Conservation (phyloP, 371 early-diverging fungal genomes). For the Lichtheimia ornata region DNA sequence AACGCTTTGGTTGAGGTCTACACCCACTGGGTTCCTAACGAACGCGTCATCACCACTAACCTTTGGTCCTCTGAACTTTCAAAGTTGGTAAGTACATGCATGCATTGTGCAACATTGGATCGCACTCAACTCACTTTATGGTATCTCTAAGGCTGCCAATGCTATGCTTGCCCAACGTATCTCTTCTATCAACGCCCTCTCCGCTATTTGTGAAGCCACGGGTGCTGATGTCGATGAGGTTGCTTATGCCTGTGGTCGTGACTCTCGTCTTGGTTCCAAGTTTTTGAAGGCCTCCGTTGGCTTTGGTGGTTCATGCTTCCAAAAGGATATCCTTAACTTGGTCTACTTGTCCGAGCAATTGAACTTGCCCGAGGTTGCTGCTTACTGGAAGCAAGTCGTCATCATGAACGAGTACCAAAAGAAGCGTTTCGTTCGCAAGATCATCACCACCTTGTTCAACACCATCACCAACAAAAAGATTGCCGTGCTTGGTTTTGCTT, state of each 20-base stretch:
- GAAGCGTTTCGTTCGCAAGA: constrained; percentile 78
- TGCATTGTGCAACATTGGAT: too few species aligned
- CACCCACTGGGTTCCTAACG: constrained; percentile 81
- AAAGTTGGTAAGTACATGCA: constrained; percentile 68
- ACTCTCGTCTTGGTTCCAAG: constrained; percentile 88
- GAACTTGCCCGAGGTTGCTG: constrained; percentile 89
- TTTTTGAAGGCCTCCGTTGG: constrained; percentile 93
- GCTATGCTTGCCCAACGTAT: constrained; percentile 96
- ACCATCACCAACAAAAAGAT: constrained; percentile 86
- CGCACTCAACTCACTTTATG: not conserved
- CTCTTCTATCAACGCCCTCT: constrained; percentile 90
- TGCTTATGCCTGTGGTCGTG: constrained; percentile 88
- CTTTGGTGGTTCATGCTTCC: constrained; percentile 96
- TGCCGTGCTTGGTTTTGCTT: constrained; percentile 93
- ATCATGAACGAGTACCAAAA: constrained; percentile 94
- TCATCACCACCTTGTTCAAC: constrained; percentile 77
- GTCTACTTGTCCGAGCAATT: constrained; percentile 85
- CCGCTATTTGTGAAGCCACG: constrained; percentile 92
- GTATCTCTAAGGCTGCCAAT: constrained; percentile 76
- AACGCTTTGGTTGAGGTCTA: constrained; percentile 79
- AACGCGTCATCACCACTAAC: constrained; percentile 88
- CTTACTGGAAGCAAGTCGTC: constrained; percentile 93
- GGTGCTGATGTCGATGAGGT: constrained; percentile 95
- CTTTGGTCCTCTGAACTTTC: constrained; percentile 96
- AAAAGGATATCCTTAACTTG: constrained; percentile 94